Base-by-base conservation (phyloP, 169 alveolate genomes). In the Theileria orientalis region DNA sequence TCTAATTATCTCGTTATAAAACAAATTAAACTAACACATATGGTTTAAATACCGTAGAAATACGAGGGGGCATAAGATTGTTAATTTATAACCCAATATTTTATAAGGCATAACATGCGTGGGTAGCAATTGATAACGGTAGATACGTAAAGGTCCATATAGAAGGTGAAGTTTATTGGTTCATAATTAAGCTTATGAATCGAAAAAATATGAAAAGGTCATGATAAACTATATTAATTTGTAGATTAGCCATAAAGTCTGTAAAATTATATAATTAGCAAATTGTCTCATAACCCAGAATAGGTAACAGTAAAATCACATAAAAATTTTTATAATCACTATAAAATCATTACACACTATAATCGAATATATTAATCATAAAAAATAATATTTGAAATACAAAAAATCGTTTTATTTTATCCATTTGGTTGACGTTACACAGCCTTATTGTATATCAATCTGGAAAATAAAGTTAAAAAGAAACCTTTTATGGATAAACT, bases 71-170 rank as follows among this genome's bases (percentile, higher is more conserved):
- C 9, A 7, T 7, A 37, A 37, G 44, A 9, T 37, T 37, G 44
- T 37, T 37, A 37, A n/a, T 56, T 29, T 9, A 37, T 56, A 56
- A 56, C 66, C 66, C 66, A 56, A 56, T 56, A 56, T 27, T 56
- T 56, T 56, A 56, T 56, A 56, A 56, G 66, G 66, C 66, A 56
- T 56, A 56, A 56, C 66, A 56, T 56, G 66, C 66, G 66, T 40
- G 66, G 66, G 66, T 56, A 30, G 66, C 37, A 56, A 37, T 29
- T 56, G 46, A 56, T 56, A 56, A 56, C 66, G 66, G 42, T 8
- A 56, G 66, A 56, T 56, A 56, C 66, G 37, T 56, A 56, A 56
- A 33, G 37, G 66, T 56, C 42, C 66, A 14, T 56, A 37, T 56
- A 56, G 66, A 56, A 56, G 66, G 11, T 56, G 37, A 56, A 56